Evolutionary conservation across 2,329 filamentous ascomycete genomes (phyloP), one percentile per base, ranked within the genome.

Genomic region (Aureobasidium sp.): DNA sequence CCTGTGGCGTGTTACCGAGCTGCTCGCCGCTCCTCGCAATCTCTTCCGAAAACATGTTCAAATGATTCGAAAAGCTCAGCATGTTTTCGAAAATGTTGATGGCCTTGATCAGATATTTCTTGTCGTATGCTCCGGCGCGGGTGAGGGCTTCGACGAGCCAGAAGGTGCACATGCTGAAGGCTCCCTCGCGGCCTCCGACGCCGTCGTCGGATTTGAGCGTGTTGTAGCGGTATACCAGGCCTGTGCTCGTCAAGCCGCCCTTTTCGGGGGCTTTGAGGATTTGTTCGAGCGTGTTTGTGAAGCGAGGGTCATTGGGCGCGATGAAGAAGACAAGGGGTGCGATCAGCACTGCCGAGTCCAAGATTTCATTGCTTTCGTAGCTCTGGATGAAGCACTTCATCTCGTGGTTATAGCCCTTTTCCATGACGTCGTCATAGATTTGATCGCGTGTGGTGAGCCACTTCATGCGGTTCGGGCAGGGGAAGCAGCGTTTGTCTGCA

Each of bases 81-180:
- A 89, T 86, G 62, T 88, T 88, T 68, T 90, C 85, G 60, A 90
- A 90, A 37, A 88, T 73, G 59, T 79, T 84, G 59, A 86, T 75
- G 6, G 86, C 74, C 44, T 69, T 66, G 47, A 72, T 66, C 17
- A 84, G 70, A 59, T 86, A 86, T 58, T 79, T 82, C n/a, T 73
- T 72, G 58, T 86, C 81, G 65, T 85, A 84, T 5, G 63, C 63
- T 14, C 65, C 67, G 27, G 67, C 66, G 27, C 86, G 77, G 25
- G 85, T 87, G 69, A 90, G 77, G 21, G 86, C 85, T 68, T 90
- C 86, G 11, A 90, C 84, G 0, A 89, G 79, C 86, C 86, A 90
- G 66, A 90, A 90, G 0, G 85, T 90, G 63, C 85, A 88, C 85
- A 90, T 89, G 62, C 79, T 83, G 64, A 90, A 90, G 17, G 85